Evolutionary conservation across 2,329 filamentous ascomycete species (phyloP).

Genomic region (Bertia moriformis): DNA sequence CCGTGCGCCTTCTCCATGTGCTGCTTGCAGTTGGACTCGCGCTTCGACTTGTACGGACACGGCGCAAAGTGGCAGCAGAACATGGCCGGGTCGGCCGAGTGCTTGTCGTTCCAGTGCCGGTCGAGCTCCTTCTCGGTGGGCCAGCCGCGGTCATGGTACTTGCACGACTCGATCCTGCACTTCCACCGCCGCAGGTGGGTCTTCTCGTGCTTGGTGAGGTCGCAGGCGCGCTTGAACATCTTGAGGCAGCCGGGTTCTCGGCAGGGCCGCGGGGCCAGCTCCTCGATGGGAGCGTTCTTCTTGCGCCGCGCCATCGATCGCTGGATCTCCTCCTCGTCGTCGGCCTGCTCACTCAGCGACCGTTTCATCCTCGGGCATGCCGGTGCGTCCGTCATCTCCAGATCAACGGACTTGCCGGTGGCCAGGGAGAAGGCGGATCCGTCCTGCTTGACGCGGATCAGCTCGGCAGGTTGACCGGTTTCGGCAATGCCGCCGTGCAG

Average conservation of each 20-base stretch:
- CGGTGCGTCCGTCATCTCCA: constrained; percentile 23
- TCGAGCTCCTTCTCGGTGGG: constrained; percentile 96
- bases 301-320: constrained; percentile 92
- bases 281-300: constrained; percentile 78
- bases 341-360: constrained; percentile 33
- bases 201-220: constrained; percentile 90
- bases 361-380: constrained; percentile 43
- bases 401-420: constrained; percentile 49
- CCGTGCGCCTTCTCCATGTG: constrained; percentile 96
- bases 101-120: constrained; percentile 91
- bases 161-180: constrained; percentile 69
- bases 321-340: constrained; percentile 57
- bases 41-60: constrained; percentile 88
- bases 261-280: constrained; percentile 69
- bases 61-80: constrained; percentile 71
- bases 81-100: constrained; percentile 65
- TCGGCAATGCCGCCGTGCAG: constrained; percentile 69
- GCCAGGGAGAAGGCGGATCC: constrained; percentile 68
- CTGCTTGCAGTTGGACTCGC: constrained; percentile 93
- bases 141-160: constrained; percentile 81
- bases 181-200: constrained; percentile 95
- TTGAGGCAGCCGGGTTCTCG: constrained; percentile 66
- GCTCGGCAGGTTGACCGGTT: constrained; percentile 69
- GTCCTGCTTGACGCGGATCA: constrained; percentile 69
- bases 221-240: constrained; percentile 91